Evolutionary conservation across 2,329 filamentous ascomycete genomes (phyloP), one percentile per base, ranked within the genome.

Genomic region (Aspergillus novofumigatus): DNA sequence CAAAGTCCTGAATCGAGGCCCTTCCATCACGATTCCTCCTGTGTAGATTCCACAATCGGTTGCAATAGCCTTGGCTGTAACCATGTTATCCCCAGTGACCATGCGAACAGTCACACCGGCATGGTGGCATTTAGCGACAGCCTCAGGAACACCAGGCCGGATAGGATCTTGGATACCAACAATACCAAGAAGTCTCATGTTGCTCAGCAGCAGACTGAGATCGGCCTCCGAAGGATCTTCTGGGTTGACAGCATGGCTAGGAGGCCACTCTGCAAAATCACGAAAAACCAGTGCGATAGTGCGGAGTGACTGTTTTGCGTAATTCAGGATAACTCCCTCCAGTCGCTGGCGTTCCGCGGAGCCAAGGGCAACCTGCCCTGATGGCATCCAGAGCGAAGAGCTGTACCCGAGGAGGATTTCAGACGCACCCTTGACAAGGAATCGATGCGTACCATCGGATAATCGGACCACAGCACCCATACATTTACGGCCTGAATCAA

Each of bases 111-210:
- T 80, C 17, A 91, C 87, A 54, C 88, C 88, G 20, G 88, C 88
- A 26, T 79, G 80, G 62, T 87, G 83, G 60, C 87, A 90, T 67
- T 84, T 83, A 56, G 79, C 77, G 53, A 91, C 88, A 49, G 88
- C 88, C 49, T 85, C 81, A 17, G 84, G 80, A 21, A 91, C 88
- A 62, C 87, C 86, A 6, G 82, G 80, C 54, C 88, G 80, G n/a
- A 91, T 82, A 38, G 88, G 88, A 71, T 91, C 88, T 68, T 90
- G 87, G 67, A 91, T 91, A 64, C 88, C 88, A 50, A 89, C 86
- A 45, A 90, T 78, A n/a, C 86, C 85, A 62, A 91, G 75, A 76
- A 91, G 89, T 3, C 83, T 86, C 84, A 93, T 90, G 54, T 89
- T 80, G 52, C 81, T 80, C 71, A 91, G 89, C 2, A 92, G 71